Evolutionary conservation across 148 eudicot species (phyloP).

Genomic region (Amaranthus cruentus): DNA sequence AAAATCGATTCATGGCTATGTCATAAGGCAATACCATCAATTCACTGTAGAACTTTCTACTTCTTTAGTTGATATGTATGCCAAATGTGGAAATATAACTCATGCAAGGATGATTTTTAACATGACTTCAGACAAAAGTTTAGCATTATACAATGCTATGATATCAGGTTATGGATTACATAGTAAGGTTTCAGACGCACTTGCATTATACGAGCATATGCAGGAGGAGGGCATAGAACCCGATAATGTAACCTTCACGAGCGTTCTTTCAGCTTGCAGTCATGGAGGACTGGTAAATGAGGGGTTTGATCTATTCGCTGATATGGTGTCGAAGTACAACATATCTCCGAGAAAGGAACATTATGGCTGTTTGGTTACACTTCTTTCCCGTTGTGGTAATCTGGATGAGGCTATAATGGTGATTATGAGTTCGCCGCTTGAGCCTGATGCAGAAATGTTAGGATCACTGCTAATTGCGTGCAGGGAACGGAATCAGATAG

Average conservation of each 20-base stretch:
- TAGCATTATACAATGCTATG: slow-evolving; percentile 26
- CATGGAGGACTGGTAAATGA: slow-evolving; percentile 34
- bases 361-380: slow-evolving; percentile 35
- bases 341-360: slow-evolving; percentile 40
- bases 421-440: slow-evolving; percentile 15
- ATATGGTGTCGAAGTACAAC: slow-evolving; percentile 25
- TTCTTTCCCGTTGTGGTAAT: slow-evolving; percentile 37
- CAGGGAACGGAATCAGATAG: slow-evolving; percentile 29
- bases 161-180: slow-evolving; percentile 33
- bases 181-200: slow-evolving; percentile 36
- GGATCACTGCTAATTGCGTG: slow-evolving; percentile 41
- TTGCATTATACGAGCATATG: slow-evolving; percentile 34
- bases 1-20: slow-evolving; percentile 40
- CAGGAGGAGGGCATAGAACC: slow-evolving; percentile 32
- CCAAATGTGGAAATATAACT: slow-evolving; percentile 43
- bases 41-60: slow-evolving; percentile 31
- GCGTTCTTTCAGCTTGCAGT: slow-evolving; percentile 43
- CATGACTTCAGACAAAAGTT: slow-evolving; percentile 23
- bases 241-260: slow-evolving; percentile 42
- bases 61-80: slow-evolving; percentile 54
- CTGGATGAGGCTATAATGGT: slow-evolving; percentile 35
- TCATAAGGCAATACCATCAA: slow-evolving; percentile 21
- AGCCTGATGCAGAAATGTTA: slow-evolving; percentile 24
- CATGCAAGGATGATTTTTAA: slow-evolving; percentile 32
- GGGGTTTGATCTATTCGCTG: slow-evolving; percentile 30